Base-by-base conservation (phyloP, 306 rosid species). In the Abrus precatorius region DNA sequence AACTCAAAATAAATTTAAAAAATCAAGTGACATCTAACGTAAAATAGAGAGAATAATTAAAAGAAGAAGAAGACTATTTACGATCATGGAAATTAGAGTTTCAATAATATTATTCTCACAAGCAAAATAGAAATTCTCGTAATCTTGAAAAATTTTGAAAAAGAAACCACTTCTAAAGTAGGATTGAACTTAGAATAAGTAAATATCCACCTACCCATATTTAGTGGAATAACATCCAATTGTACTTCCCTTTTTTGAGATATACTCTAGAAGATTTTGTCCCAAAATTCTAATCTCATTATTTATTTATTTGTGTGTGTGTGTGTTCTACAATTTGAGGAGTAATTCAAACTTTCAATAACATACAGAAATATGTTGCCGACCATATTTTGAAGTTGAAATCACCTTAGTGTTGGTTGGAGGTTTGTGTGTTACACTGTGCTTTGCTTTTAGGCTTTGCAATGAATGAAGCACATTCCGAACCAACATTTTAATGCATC, bases 341-440 rank as follows among this genome's bases (percentile, higher is more conserved):
- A 62, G 50, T 10, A 32, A 62, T 47, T 61, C 13, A 64, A 63
- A 49, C n/a, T 49, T 10, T 14, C 8, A 11, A 56, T 36, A 6
- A 8, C 7, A 59, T 44, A 36, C 10, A 74, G 0, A 74, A 11
- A 56, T 43, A 13, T 47, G 48, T 3, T 27, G 28, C 12, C 59
- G 43, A 32, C 59, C 45, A 70, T 20, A 20, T 61, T 80, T 62
- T 80, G 78, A 80, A n/a, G 78, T 72, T 80, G 84, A 72, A 73
- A 72, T 60, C 32, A 60, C 65, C 30, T 56, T 57, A 27, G 28
- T 61, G 29, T 52, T 80, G 80, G 29, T 52, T 80, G 80, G 79
- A 53, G 67, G 75, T 43, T 54, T 72, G 43, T 80, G 80, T 72
- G 77, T 61, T 50, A 32, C 64, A 80, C 32, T 38, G 27, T 63